These are phyloP conservation scores for Exophiala alcalophila DNA, from an alignment of 2,329 filamentous ascomycete genomes.

Conservation along the genomic window DNA sequence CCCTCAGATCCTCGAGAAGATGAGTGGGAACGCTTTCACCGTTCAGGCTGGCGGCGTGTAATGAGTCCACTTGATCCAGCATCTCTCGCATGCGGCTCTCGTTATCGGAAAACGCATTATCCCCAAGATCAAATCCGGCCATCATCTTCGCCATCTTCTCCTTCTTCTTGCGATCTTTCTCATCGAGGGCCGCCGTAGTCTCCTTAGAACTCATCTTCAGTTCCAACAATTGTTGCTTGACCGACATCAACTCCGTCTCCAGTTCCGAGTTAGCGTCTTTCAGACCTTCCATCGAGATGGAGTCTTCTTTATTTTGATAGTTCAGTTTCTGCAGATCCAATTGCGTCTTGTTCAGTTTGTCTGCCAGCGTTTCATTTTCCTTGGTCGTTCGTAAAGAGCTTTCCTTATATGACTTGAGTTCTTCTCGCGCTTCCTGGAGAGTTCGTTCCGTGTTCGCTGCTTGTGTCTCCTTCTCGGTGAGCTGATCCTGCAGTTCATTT, in stretches of 20 bases:
- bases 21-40: conserved; percentile 80
- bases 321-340: conserved; percentile 95
- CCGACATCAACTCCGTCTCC: conserved; percentile 84
- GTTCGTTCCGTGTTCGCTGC: conserved; percentile 76
- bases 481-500: conserved; percentile 94
- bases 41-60: conserved; percentile 71
- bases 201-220: conserved; percentile 97
- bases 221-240: conserved; percentile 89
- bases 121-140: conserved; percentile 93
- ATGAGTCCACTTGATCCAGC: conserved; percentile 75
- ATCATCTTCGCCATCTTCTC: conserved; percentile 99
- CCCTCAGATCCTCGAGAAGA: conserved; percentile 71
- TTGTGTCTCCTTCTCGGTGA: conserved; percentile 85
- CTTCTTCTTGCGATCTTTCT: conserved; percentile 98
- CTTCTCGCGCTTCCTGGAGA: conserved; percentile 78
- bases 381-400: conserved; percentile 78
- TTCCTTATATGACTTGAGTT: conserved; percentile 80
- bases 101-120: conserved; percentile 89
- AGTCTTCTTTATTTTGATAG: conserved; percentile 94
- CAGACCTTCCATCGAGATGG: conserved; percentile 95
- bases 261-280: conserved; percentile 95
- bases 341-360: conserved; percentile 86
- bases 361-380: conserved; percentile 82
- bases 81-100: conserved; percentile 80
- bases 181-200: conserved; percentile 81